Evolutionary conservation across 495 filamentous ascomycete genomes (phyloP), one percentile per base, ranked within the genome.

Genomic region (Aspergillus affinis): DNA sequence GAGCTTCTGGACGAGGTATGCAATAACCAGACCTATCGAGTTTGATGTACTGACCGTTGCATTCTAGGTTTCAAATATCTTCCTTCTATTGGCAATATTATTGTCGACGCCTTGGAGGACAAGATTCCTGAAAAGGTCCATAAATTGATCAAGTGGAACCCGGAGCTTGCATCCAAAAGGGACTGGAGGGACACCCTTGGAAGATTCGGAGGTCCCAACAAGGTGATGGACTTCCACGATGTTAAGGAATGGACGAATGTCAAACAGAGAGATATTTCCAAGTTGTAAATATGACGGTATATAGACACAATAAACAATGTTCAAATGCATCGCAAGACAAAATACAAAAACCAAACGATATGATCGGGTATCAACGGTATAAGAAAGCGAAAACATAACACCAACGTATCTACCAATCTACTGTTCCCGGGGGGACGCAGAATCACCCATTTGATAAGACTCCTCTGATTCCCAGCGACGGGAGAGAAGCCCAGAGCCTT

Each of bases 111-210:
- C 6, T 53, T 78, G 51, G 73, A 79, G 44, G 68, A 63, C 3
- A 65, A 56, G 29, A 36, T 76, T 12, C 69, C 77, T 46, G 51
- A 48, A 19, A 69, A 63, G 44, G 65, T 75, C 36, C 58, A 61
- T 44, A 59, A 69, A n/a, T 59, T 67, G 29, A 66, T 76, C 47
- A 67, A 68, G 52, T 80, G 77, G 77, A 61, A 75, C 21, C 77
- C 77, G 0, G 74, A 79, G 58, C 69, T 59, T 9, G 75, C 73
- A 9, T 55, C 63, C 7, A 57, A 70, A 26, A 65, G 77, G 52
- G 63, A 78, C 55, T 80, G 77, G 77, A 62, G 60, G 46, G 71
- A 75, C 60, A 75, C 72, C 0, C 70, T 79, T 57, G 67, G 63
- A 6, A 62, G 75, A 57, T 73, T 62, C 62, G 77, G 72, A 15